phyloP scores from a whole-genome alignment of 306 rosid species.

The Sicyos edulis region DNA sequence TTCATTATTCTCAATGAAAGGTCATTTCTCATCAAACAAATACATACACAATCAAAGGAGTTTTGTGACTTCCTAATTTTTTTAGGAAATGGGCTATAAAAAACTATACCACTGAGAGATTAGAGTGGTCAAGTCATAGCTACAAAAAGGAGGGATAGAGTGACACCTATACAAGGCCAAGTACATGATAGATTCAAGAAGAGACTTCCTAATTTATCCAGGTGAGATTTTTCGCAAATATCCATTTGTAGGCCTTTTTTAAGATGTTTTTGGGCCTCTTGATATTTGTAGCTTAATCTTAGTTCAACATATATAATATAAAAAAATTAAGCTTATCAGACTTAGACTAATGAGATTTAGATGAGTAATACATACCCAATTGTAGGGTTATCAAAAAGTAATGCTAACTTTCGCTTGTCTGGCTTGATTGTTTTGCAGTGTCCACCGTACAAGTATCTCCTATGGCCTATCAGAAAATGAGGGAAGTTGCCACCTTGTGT shows the following conservation, averaged over 20 bases:
- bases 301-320: constrained; percentile 6
- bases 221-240: background rate
- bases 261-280: background rate
- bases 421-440: constrained; percentile 93
- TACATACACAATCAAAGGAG: background rate
- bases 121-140: too few species aligned
- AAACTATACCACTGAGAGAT: too few species aligned
- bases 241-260: background rate
- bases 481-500: constrained; percentile 99
- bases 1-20: background rate
- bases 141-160: too few species aligned
- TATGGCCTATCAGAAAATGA: constrained; percentile 89
- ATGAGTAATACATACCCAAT: constrained; percentile 52
- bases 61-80: background rate
- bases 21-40: background rate
- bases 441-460: constrained; percentile 91
- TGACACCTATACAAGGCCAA: too few species aligned
- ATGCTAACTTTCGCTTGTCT: constrained; percentile 86
- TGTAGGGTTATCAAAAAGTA: constrained; percentile 77
- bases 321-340: background rate
- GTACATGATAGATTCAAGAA: too few species aligned
- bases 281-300: background rate
- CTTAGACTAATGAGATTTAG: constrained; percentile 11
- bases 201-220: background rate
- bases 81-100: too few species aligned